Evolutionary conservation across 257 asterid species (phyloP).

Genomic region (Przewalskia tangutica): DNA sequence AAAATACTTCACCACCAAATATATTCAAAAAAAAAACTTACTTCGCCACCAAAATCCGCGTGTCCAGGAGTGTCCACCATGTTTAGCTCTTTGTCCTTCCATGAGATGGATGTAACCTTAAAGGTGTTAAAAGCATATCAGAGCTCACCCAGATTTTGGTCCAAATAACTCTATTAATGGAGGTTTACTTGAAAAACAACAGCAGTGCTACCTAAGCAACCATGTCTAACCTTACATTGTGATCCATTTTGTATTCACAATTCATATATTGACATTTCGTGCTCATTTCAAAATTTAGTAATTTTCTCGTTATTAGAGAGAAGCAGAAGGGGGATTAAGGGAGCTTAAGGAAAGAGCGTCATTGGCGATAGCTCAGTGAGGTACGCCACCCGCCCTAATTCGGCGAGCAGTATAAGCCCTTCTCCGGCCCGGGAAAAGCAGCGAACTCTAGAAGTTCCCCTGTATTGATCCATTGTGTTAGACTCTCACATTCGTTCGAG

Average conservation of each 20-base stretch:
- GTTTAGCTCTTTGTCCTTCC: constrained; percentile 94
- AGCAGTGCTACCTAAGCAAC: background rate
- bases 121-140: constrained; percentile 15
- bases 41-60: constrained; percentile 99
- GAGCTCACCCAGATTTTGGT: background rate
- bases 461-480: too few relatives aligned
- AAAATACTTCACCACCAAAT: constrained; percentile 78
- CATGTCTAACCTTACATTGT: background rate
- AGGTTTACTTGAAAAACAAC: background rate
- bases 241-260: background rate
- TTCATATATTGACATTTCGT: too few relatives aligned
- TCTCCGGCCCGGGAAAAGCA: too few relatives aligned
- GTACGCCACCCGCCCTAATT: too few relatives aligned
- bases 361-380: too few relatives aligned
- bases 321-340: too few relatives aligned
- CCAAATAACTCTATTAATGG: background rate
- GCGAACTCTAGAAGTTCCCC: too few relatives aligned
- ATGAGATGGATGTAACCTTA: constrained; percentile 88
- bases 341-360: too few relatives aligned
- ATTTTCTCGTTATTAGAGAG: too few relatives aligned
- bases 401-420: too few relatives aligned
- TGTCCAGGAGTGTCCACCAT: constrained; percentile 99
- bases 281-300: too few relatives aligned
- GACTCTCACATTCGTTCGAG: too few relatives aligned
- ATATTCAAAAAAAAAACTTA: constrained; percentile 22